Evolutionary conservation across 306 rosid genomes (phyloP), one percentile per base, ranked within the genome.

Genomic region (Malus sieversii): DNA sequence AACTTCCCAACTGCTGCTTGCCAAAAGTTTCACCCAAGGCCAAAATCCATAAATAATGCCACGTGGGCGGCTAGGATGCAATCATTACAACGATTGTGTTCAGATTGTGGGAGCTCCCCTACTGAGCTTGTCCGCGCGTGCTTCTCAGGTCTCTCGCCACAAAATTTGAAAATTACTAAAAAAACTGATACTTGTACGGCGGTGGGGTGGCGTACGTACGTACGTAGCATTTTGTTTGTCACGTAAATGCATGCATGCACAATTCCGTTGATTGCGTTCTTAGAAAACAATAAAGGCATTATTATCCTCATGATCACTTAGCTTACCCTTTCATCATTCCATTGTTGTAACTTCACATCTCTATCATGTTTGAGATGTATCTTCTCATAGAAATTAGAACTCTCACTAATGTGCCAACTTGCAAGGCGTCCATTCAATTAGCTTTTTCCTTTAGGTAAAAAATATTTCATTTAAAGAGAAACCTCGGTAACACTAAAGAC

Each of bases 1-100:
- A 90, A 85, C 96, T 82, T 84, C 84, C 86, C 84, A 92, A 86
- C 96, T 81, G 95, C 89, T 82, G 82, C 84, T 66, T 61, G 45
- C 78, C 27, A 76, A 38, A 73, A 70, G 77, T 66, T 69, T 13
- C 67, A 35, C 74, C 81, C 73, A 1, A 22, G 79, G 30, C 67
- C 78, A 72, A 77, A 51, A 4, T 30, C 12, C 48, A 70, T 64
- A 6, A 70, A 59, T 29, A 19, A 10, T 1, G 85, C 78, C 87
- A 84, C 84, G 81, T 71, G 83, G 88, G 79, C 79, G 83, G 88
- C 81, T 68, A 59, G 16, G 46, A 27, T 66, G 12, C 46, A n/a
- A 58, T 27, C 71, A 66, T 70, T 18, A 38, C 33, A 4, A 14
- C 14, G 7, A 22, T 51, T 12, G 63, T 16, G 81, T 66, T 59